Base-by-base conservation (phyloP, 2,329 filamentous ascomycete genomes). In the Tolypocladium pustulatum region DNA sequence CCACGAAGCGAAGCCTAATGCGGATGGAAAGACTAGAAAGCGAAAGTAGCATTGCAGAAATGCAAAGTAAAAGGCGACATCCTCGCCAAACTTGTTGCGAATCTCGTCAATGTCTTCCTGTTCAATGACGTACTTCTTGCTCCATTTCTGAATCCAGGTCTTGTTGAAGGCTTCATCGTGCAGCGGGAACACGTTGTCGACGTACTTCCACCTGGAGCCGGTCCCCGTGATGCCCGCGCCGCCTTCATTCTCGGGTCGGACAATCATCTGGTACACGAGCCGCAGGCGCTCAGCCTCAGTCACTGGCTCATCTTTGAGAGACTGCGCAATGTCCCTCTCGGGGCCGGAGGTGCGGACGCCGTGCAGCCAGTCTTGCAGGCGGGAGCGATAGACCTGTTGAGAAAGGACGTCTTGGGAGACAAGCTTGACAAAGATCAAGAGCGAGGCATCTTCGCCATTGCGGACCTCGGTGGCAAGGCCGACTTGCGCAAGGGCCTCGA, bases 41-140 rank as follows among this genome's bases (percentile, higher is more conserved):
- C 84, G 80, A 69, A 96, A 95, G 74, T 97, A 97, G 38, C 88
- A 88, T 68, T 96, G 90, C 37, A 95, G 81, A 69, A 97, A 97
- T 43, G 92, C 91, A 71, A 96, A 97, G 76, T 97, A 97, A 72
- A 95, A 96, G 40, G 90, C 93, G 60, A 97, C 89, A 70, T 85
- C 88, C 72, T 93, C 88, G 55, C 90, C 90, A 71, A 91, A 91
- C 63, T 86, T 80, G 68, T 91, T 81, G 32, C 88, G 83, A 62
- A 96, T 91, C 54, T 83, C 80, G 67, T 89, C 84, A n/a, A 95
- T 76, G 66, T 91, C 83, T 55, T 79, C 72, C 40, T 84, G 74
- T 57, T 84, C 83, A 30, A 92, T 76, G 51, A 86, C 79, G 61
- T 87, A 88, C 70, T 88, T 89, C 55, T 80, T 84, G 67, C 87